phyloP scores from a whole-genome alignment of 805 yeast genomes.

The Cyberlindnera maritima region DNA sequence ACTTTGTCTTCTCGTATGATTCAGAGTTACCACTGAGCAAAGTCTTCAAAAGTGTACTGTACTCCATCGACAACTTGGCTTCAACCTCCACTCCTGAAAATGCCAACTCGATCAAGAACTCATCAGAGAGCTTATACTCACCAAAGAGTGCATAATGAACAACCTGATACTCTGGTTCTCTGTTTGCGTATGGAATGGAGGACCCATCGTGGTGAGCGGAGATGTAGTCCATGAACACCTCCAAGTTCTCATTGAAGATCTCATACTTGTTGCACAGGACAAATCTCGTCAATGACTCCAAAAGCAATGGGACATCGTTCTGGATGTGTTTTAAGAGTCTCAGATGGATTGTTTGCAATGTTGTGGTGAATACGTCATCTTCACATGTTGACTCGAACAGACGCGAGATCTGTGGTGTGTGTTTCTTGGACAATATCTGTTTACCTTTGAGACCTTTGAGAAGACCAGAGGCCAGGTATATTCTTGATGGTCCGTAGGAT shows the following conservation, averaged over 20 bases:
- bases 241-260: conserved; percentile 34
- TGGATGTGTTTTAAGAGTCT: conserved; percentile 42
- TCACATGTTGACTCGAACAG: conserved; percentile 42
- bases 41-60: conserved; percentile 27
- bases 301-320: conserved; percentile 22
- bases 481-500: conserved; percentile 68
- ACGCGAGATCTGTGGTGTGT: conserved; percentile 31
- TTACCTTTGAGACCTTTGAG: conserved; percentile 43
- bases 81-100: conserved; percentile 16
- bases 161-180: conserved; percentile 25
- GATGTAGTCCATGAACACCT: conserved; percentile 38
- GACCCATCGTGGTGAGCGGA: conserved; percentile 19
- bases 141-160: conserved; percentile 27
- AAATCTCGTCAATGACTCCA: conserved; percentile 22
- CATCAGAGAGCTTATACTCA: conserved; percentile 11
- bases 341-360: conserved; percentile 51
- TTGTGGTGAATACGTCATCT: conserved; percentile 49
- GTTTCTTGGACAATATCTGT: conserved; percentile 23
- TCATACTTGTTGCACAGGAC: conserved; percentile 31
- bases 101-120: conserved; percentile 30
- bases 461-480: conserved; percentile 58
- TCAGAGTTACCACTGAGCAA: conserved; percentile 19
- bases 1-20: conserved; percentile 24
- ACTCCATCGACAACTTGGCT: conserved; percentile 10
- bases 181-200: neutral